Evolutionary conservation across 1,139 yeast species (phyloP), one percentile per base, ranked within the genome.

Genomic region (Pneumocystis carinii): DNA sequence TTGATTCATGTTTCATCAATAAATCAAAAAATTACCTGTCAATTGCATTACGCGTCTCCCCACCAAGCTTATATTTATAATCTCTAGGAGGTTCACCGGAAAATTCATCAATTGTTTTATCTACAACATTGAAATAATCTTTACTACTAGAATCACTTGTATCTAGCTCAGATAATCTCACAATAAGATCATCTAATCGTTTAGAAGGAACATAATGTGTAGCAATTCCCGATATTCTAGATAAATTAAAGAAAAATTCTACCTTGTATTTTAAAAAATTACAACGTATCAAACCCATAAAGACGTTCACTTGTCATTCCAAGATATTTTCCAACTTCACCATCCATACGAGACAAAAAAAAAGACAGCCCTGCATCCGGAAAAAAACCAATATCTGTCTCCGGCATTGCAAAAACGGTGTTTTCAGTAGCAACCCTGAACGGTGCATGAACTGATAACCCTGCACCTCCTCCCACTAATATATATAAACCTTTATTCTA

Each of bases 351-450:
- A 57, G 96, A 89, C 69, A 94, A 78, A 75, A 90, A 90, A 75
- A 87, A 90, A 6, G 95, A 84, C 57, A 95, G 86, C 59, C 97
- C 98, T 10, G 92, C 97, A 73, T 92, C 99, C 10, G 96, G 96
- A 77, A 88, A 87, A 74, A 90, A 89, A 0, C 99, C 99, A 73
- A 94, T 92, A 70, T 88, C 92, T 80, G 94, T 86, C 75, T 92
- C 98, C 5, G 98, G 98, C 98, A 92, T 94, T 66, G 97, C 96
- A 75, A 90, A 82, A 72, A 85, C 81, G 24, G 97, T 90, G 71
- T 82, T 81, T 71, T 92, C 97, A 53, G 96, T 88, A 14, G 94
- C 95, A 61, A 92, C 78, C 72, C 98, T 82, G 78, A 90, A 90
- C 2, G 97, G 95, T n/a, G 90, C 87, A 74, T 94, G 97, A 59